Conservation (phyloP, 1,284 basidiomycete genomes). For the Ceratobasidium sp. region DNA sequence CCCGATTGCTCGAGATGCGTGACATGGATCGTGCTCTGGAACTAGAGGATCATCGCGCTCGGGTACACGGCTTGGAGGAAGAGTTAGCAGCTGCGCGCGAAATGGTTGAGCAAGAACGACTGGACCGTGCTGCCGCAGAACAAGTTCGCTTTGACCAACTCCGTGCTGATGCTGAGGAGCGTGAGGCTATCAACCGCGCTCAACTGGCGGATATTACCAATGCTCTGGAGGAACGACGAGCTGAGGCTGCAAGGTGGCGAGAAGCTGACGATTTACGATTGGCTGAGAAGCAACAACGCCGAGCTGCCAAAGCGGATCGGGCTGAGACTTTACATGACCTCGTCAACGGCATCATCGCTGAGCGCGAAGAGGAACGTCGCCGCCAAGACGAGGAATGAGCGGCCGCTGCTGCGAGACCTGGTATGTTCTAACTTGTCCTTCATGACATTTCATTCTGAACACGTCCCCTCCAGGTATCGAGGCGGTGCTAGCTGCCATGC, state of each 20-base stretch:
- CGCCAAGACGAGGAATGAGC: slow-evolving; percentile 48
- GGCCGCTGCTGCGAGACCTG: slow-evolving; percentile 47
- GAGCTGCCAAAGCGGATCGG: slow-evolving; percentile 48
- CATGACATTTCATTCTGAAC: slow-evolving; percentile 3
- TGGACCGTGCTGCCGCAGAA: slow-evolving; percentile 45
- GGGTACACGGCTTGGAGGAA: slow-evolving; percentile 48
- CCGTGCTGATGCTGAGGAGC: slow-evolving; percentile 42
- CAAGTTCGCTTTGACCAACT: slow-evolving; percentile 44
- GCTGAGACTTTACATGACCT: slow-evolving; percentile 48
- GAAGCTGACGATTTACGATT: slow-evolving; percentile 49
- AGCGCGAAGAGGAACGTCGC: slow-evolving; percentile 48
- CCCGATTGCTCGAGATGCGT: slow-evolving; percentile 27
- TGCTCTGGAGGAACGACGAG: slow-evolving; percentile 47
- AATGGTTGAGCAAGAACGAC: slow-evolving; percentile 44
- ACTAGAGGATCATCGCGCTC: slow-evolving; percentile 47
- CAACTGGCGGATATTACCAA: slow-evolving; percentile 49
- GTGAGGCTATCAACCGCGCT: slow-evolving; percentile 44
- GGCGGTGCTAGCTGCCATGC: slow-evolving; percentile 47
- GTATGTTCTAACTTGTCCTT: slow-evolving; percentile 35
- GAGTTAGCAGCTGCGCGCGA: slow-evolving; percentile 45
- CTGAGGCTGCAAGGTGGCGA: slow-evolving; percentile 47
- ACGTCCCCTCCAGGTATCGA: slow-evolving; percentile 46
- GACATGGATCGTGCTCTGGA: slow-evolving; percentile 44
- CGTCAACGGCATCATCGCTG: slow-evolving; percentile 47
- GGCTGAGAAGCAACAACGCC: slow-evolving; percentile 45